A percentile compares a stretch with the other conserved stretches of the same genome.
Evolutionary conservation across 169 alveolate species (phyloP).

Genomic region (Eimeria acervulina): DNA sequence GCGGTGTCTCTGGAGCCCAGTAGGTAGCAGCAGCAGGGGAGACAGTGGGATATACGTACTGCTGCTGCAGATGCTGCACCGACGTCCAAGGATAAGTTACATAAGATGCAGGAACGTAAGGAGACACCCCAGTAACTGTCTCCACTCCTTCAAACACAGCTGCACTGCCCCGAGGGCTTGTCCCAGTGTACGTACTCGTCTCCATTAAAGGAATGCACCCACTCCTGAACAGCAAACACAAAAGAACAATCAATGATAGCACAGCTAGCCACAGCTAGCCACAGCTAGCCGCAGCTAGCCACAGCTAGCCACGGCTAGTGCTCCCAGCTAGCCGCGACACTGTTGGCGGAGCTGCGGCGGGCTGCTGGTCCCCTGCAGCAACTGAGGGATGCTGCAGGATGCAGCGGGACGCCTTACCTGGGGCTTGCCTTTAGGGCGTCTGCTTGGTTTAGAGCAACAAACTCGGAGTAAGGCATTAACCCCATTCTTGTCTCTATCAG

Average conservation of each 20-base stretch:
- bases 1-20: background rate
- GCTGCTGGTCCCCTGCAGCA: background rate
- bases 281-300: background rate
- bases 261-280: background rate
- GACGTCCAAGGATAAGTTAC: background rate
- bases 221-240: background rate
- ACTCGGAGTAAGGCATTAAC: slow-evolving; percentile 33
- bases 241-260: background rate
- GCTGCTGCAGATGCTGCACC: background rate
- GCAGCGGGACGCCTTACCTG: background rate
- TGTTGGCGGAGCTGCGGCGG: background rate
- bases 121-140: background rate
- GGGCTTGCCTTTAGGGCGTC: background rate
- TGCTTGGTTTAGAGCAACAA: background rate
- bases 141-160: background rate
- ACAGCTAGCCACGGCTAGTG: background rate
- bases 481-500: slow-evolving; percentile 41
- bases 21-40: background rate
- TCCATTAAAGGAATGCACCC: background rate
- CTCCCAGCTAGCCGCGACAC: background rate
- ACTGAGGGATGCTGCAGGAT: background rate
- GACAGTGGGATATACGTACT: background rate
- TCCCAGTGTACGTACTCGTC: background rate
- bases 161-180: background rate
- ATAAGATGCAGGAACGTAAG: background rate